Evolutionary conservation across 495 filamentous ascomycete genomes (phyloP).

Genomic region (Cairneyella variabilis): DNA sequence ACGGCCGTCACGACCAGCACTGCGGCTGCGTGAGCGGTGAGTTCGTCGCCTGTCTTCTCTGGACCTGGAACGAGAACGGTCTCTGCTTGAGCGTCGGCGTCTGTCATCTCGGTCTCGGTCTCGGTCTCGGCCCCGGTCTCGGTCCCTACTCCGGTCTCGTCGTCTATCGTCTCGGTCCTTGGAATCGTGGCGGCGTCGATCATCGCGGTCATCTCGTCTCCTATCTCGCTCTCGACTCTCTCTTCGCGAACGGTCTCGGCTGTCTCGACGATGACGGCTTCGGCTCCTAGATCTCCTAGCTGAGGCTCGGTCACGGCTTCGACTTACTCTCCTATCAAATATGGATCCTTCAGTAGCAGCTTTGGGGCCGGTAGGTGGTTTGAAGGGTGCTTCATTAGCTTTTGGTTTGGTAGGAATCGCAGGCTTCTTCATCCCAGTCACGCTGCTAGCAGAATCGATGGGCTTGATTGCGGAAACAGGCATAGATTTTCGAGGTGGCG

Average conservation of each 20-base stretch:
- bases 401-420: constrained; percentile 19
- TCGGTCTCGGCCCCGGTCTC: constrained; percentile 27
- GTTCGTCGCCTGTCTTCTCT: constrained; percentile 31
- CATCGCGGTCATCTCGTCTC: constrained; percentile 15
- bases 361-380: constrained; percentile 20
- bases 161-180: constrained; percentile 26
- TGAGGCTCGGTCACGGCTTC: constrained; percentile 21
- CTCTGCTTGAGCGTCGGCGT: constrained; percentile 7
- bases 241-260: constrained; percentile 17
- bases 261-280: constrained; percentile 18
- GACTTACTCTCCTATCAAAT: constrained; percentile 17
- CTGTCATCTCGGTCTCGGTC: constrained; percentile 18
- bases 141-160: constrained; percentile 26
- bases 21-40: constrained; percentile 24
- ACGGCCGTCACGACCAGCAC: too few relatives aligned
- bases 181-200: constrained; percentile 12
- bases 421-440: constrained; percentile 16
- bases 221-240: constrained; percentile 19
- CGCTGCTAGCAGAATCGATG: constrained; percentile 21
- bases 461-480: constrained; percentile 54
- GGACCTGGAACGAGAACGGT: constrained; percentile 22
- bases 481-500: constrained; percentile 46
- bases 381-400: constrained; percentile 20
- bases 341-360: constrained; percentile 20
- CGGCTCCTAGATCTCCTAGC: constrained; percentile 15